These are phyloP conservation scores for Macadamia tetraphylla DNA, from an alignment of 164 flowering plant species.

Conservation along the genomic window DNA sequence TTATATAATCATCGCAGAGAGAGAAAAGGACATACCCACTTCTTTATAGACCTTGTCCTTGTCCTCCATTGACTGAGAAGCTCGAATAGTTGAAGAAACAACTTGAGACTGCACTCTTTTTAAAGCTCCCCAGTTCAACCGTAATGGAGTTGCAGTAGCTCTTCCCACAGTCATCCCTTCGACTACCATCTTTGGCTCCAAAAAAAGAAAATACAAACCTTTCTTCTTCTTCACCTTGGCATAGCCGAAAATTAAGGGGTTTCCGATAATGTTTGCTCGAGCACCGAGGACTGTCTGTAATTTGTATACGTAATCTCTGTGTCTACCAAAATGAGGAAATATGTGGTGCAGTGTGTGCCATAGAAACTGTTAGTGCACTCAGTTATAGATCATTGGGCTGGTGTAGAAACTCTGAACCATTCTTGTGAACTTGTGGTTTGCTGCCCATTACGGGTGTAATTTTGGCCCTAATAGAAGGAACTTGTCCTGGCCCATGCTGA, in stretches of 20 bases:
- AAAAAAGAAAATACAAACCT: neutral
- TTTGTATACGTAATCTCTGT: too few species aligned
- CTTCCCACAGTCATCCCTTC: constrained; percentile 14
- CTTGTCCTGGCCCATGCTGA: too few species aligned
- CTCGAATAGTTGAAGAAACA: constrained; percentile 31
- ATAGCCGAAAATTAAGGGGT: neutral
- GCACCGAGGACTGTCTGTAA: neutral
- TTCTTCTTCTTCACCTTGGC: neutral
- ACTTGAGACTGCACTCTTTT: constrained; percentile 14
- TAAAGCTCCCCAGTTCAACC: constrained; percentile 10
- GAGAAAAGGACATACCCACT: constrained; percentile 37
- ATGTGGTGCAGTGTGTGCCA: too few species aligned
- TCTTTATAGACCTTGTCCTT: constrained; percentile 56
- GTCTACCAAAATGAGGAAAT: too few species aligned
- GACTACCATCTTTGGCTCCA: constrained; percentile 25
- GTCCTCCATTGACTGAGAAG: constrained; percentile 37
- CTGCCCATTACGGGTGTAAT: too few species aligned
- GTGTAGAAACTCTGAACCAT: too few species aligned
- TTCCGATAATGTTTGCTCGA: neutral
- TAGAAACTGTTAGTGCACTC: too few species aligned
- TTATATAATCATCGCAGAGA: neutral
- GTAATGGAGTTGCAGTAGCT: constrained; percentile 8
- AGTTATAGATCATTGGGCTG: too few species aligned
- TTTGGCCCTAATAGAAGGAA: too few species aligned
- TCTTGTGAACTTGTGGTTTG: too few species aligned